phyloP scores from a whole-genome alignment of 306 rosid genomes.

The Boehmeria nivea region DNA sequence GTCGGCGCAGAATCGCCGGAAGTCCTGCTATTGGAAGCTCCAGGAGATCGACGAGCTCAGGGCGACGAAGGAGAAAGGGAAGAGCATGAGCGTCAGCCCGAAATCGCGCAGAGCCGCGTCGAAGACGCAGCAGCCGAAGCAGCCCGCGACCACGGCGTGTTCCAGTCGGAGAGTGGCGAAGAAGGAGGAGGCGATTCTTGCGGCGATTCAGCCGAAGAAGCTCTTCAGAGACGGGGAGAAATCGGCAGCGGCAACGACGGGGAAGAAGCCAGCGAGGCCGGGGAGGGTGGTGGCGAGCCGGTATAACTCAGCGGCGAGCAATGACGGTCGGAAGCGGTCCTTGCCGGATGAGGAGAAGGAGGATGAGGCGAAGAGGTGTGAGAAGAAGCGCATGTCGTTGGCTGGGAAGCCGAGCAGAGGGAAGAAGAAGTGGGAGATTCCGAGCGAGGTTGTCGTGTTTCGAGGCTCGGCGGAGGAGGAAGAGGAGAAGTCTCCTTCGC shows the following conservation, averaged over 20 bases:
- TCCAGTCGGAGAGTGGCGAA: conserved; percentile 39
- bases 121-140: conserved; percentile 34
- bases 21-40: conserved; percentile 74
- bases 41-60: conserved; percentile 46
- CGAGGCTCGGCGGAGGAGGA: conserved; percentile 21
- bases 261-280: conserved; percentile 41
- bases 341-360: conserved; percentile 60
- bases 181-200: conserved; percentile 43
- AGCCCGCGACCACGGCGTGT: conserved; percentile 41
- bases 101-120: conserved; percentile 38
- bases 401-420: conserved; percentile 29
- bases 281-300: conserved; percentile 86
- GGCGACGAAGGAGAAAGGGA: conserved; percentile 41
- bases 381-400: conserved; percentile 42
- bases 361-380: conserved; percentile 32
- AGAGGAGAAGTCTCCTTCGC: conserved; percentile 11
- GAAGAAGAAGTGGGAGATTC: conserved; percentile 68
- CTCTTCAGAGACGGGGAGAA: conserved; percentile 66
- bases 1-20: conserved; percentile 56
- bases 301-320: conserved; percentile 36
- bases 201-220: conserved; percentile 62
- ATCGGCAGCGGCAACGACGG: conserved; percentile 26
- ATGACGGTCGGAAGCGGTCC: conserved; percentile 62
- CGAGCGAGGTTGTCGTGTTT: conserved; percentile 32
- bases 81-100: conserved; percentile 45